Evolutionary conservation across 1,284 basidiomycete genomes (phyloP), one percentile per base, ranked within the genome.

Genomic region (Tilletia indica): DNA sequence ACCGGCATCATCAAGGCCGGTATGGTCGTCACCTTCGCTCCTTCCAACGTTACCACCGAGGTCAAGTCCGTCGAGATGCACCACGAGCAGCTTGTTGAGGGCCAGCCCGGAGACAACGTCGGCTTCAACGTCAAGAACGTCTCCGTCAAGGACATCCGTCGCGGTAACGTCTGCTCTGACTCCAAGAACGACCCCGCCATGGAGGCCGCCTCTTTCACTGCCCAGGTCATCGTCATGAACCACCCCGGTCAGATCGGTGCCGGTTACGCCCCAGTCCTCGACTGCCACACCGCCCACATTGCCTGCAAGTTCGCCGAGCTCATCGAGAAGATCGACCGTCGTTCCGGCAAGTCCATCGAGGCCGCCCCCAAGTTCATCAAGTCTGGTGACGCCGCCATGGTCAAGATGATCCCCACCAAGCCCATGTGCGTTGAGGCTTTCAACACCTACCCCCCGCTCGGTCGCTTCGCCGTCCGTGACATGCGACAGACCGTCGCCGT

Each of bases 21-120:
- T 87, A 98, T 99, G 96, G 86, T 87, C 70, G 96, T 98, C 87
- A 91, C 88, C 86, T 99, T 99, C 85, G 96, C 97, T 80, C 96
- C 96, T 77, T 87, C 93, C 79, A 94, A 94, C 89, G 95, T 99
- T 83, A 98, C 95, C 87, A 99, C 97, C 88, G 97, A 99, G 92
- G 96, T 99, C 89, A 98, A 98, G 91, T 97, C 85, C 70, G 96
- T 99, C 87, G 96, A 99, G 89, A 99, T 99, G 97, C 97, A 99
- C 88, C 96, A 98, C 92, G 96, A 99, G 87, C 93, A 96, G 87
- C 93, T 99, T 86, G 89, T 89, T 86, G 89, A 93, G 87, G 97
- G 97, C 89, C 84, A 89, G 76, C 96, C 96, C 76, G 97, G 97
- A 90, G 96, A 99, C 91, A 99, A 99, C 88, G 95, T 98, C 85